Conservation (phyloP, 2,329 filamentous ascomycete genomes). For the Cladosporium sp. region DNA sequence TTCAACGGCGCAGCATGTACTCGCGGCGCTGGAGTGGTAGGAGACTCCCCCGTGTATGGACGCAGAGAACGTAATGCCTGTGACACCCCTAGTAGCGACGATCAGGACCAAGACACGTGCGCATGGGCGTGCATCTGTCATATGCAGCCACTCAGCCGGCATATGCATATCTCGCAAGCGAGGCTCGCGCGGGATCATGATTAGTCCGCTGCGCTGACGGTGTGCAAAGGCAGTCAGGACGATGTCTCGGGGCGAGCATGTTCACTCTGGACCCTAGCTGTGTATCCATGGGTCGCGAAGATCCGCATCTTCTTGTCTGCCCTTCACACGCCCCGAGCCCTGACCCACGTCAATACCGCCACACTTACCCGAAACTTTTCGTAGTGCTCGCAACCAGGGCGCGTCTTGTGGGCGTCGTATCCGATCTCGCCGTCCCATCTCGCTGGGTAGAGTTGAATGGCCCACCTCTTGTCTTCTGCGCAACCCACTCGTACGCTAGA, state of each 20-base stretch:
- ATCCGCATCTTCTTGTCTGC: neutral
- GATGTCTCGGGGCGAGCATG: neutral
- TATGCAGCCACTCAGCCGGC: neutral
- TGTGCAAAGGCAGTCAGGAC: neutral
- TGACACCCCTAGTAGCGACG: too few species aligned
- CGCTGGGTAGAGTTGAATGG: neutral
- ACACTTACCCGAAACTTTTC: neutral
- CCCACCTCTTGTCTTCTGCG: neutral
- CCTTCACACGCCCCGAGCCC: neutral
- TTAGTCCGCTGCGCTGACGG: neutral
- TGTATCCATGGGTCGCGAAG: neutral
- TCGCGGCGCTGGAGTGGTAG: too few species aligned
- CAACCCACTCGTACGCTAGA: neutral
- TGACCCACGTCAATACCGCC: neutral
- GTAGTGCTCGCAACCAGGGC: neutral
- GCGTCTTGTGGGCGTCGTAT: neutral
- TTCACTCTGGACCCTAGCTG: neutral
- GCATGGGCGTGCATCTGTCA: neutral
- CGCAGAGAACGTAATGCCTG: too few species aligned
- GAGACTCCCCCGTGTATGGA: too few species aligned
- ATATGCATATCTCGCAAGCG: neutral
- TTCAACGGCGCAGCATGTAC: slow-evolving; percentile 4
- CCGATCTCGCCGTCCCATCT: neutral
- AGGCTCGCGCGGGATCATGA: too few species aligned
- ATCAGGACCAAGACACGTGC: too few species aligned